Conservation (phyloP, 2,329 filamentous ascomycete genomes). For the Podosphaera aphanis region DNA sequence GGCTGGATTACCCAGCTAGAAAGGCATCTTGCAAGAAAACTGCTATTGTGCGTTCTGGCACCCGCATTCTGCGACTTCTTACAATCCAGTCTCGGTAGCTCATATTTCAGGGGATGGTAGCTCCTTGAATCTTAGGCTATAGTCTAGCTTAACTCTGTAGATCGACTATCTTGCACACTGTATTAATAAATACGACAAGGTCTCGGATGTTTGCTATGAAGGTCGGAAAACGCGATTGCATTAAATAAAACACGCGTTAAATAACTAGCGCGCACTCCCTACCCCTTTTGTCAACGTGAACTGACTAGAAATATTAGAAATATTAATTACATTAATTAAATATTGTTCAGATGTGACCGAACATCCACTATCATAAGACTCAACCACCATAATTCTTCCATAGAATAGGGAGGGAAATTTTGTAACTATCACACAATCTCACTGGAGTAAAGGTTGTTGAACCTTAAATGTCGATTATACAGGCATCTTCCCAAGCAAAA, state of each 20-base stretch:
- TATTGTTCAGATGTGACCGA: too few species aligned
- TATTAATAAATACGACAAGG: background rate
- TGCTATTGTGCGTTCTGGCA: background rate
- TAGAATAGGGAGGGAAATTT: too few species aligned
- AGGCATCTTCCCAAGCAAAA: too few species aligned
- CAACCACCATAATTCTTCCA: too few species aligned
- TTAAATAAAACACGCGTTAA: background rate
- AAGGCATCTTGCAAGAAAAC: background rate
- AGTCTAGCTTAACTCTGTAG: background rate
- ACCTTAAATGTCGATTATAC: too few species aligned
- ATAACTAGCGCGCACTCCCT: background rate
- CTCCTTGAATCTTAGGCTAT: background rate
- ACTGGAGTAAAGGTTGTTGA: too few species aligned
- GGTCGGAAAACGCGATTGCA: background rate
- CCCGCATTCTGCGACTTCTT: background rate
- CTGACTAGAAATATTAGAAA: too few species aligned
- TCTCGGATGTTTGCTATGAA: background rate
- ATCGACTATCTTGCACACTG: background rate
- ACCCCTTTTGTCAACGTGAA: too few species aligned
- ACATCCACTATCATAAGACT: too few species aligned
- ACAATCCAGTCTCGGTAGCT: background rate
- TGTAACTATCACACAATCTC: too few species aligned
- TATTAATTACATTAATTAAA: too few species aligned
- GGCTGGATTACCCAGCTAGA: too few species aligned
- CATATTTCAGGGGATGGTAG: background rate